These are phyloP conservation scores for Zea luxurians DNA, from an alignment of 176 grass and related monocot species.

Conservation along the genomic window DNA sequence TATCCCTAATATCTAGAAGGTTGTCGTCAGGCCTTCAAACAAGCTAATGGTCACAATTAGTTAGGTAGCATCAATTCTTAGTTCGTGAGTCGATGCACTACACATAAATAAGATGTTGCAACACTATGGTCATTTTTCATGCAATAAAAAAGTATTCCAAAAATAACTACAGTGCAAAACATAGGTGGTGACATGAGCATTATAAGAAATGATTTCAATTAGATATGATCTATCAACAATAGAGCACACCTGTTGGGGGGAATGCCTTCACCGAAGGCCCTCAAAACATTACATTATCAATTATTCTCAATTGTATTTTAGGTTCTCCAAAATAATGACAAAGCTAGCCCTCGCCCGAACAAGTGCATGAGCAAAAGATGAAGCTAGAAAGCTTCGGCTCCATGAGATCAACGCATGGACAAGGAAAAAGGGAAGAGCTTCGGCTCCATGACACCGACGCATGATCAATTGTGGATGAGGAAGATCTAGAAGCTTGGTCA, in stretches of 20 bases:
- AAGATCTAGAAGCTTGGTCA: too few relatives aligned
- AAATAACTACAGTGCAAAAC: conserved; percentile 1
- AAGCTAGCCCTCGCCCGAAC: too few relatives aligned
- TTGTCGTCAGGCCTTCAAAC: conserved; percentile 74
- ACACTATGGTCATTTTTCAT: conserved; percentile 26
- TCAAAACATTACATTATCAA: too few relatives aligned
- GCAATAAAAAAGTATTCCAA: conserved; percentile 27
- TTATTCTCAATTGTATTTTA: too few relatives aligned
- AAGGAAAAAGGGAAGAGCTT: too few relatives aligned
- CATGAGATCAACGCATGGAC: too few relatives aligned
- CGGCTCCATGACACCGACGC: too few relatives aligned
- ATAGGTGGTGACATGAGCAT: neutral
- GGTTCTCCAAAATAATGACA: too few relatives aligned
- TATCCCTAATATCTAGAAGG: conserved; percentile 76
- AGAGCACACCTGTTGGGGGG: neutral
- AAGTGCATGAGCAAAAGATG: too few relatives aligned
- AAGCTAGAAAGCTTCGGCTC: too few relatives aligned
- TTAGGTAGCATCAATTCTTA: conserved; percentile 14
- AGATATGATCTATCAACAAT: neutral
- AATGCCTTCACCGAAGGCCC: too few relatives aligned
- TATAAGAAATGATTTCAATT: conserved; percentile 28
- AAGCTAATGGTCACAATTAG: conserved; percentile 27
- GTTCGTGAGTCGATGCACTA: neutral
- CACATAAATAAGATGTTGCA: conserved; percentile 34
- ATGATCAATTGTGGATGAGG: too few relatives aligned